phyloP scores from a whole-genome alignment of 2,329 filamentous ascomycete genomes.

The Gyromitra esculenta region DNA sequence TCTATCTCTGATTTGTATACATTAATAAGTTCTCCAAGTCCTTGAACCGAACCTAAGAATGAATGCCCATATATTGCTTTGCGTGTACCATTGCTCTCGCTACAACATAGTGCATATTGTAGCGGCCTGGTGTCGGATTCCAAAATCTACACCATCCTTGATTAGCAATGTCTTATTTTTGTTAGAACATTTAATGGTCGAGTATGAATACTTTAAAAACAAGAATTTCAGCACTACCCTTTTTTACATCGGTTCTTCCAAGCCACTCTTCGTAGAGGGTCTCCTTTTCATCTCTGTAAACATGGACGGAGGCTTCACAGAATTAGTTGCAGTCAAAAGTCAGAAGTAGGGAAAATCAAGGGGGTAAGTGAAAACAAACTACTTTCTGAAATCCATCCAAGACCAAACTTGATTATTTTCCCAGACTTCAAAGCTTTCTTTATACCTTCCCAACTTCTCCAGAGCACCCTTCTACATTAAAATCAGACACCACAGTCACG shows the following conservation, averaged over 20 bases:
- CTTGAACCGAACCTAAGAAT: no score
- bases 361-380: background rate
- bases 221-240: background rate
- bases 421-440: background rate
- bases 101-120: constrained; percentile 3
- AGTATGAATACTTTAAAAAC: constrained; percentile 1
- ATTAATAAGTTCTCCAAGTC: background rate
- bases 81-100: background rate
- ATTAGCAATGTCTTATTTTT: background rate
- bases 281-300: background rate
- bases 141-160: background rate
- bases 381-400: constrained; percentile 5
- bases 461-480: background rate
- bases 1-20: constrained; percentile 17
- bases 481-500: no score
- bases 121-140: background rate
- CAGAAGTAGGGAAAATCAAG: background rate
- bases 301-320: background rate
- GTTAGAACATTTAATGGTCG: background rate
- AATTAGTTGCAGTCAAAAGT: background rate
- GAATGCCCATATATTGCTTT: background rate
- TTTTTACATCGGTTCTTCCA: background rate
- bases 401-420: background rate
- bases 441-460: constrained; percentile 11
- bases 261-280: background rate